These are phyloP conservation scores for Fistulinella prunicolor DNA, from an alignment of 768 basidiomycete species.

Conservation along the genomic window DNA sequence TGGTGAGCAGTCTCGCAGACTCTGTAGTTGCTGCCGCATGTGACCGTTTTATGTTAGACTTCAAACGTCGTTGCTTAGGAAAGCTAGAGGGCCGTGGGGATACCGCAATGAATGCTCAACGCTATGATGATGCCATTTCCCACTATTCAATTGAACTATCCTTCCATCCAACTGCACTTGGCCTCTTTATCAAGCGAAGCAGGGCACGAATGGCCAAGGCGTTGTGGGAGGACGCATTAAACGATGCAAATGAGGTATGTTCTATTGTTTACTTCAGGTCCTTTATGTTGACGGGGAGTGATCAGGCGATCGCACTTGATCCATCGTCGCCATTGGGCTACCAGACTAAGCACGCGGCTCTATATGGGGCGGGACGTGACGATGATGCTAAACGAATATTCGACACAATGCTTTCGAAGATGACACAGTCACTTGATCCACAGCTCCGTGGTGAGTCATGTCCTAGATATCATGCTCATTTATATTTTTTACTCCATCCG, in stretches of 20 bases:
- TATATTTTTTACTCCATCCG: no score
- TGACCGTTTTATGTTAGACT: neutral
- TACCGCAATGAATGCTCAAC: neutral
- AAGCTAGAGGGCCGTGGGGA: neutral
- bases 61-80: neutral
- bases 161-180: neutral
- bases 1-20: neutral
- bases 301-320: no score
- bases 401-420: conserved; percentile 4
- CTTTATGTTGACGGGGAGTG: conserved; percentile 4
- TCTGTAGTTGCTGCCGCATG: no score
- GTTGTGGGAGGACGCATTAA: no score
- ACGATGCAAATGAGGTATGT: no score
- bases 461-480: no score
- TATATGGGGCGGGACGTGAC: neutral
- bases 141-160: conserved; percentile 3
- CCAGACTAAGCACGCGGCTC: neutral
- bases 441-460: neutral
- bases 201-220: conserved; percentile 1
- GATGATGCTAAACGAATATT: neutral
- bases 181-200: conserved; percentile 7
- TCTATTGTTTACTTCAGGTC: neutral
- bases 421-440: neutral
- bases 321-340: neutral
- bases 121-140: neutral